Evolutionary conservation across 306 rosid genomes (phyloP), one percentile per base, ranked within the genome.

Genomic region (Malus sylvestris): DNA sequence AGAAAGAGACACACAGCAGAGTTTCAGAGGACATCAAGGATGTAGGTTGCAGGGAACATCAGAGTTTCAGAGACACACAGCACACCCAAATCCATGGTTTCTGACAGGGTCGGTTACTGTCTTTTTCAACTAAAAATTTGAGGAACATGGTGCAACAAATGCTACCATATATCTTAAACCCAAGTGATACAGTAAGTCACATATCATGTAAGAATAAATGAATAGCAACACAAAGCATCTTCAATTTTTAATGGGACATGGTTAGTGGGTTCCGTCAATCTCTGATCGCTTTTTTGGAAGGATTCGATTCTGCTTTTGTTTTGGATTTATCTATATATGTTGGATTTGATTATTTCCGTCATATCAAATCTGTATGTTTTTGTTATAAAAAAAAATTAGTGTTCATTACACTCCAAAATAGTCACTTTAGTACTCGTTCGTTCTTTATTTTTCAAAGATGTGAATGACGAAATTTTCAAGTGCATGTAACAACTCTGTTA

Each of bases 71-170:
- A 14, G 67, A 29, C 38, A 60, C 70, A 67, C 14, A 19, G 22
- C 55, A 42, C 38, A 33, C 4, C 38, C 3, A 32, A 64, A 18
- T 64, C 72, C 15, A 38, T 22, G 64, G n/a, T 38, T 49, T 71
- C 81, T 75, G 49, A 75, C 42, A 61, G 6, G 32, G 79, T 67
- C 84, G 84, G 87, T 72, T 64, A 53, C 60, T 0, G 38, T 19
- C 29, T 9, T 38, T 27, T 40, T n/a, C 22, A 2, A 9, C 44
- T 25, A 57, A n/a, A 60, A 23, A 60, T 11, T 11, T 3, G 3
- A 11, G 62, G 8, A 19, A 52, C 58, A 18, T 8, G 10, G 20
- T 18, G 57, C 57, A 2, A 51, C 19, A 3, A 46, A 19, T 55
- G 61, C 12, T 55, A 55, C 22, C 25, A 55, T 55, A 55, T 57